Evolutionary conservation across 495 filamentous ascomycete genomes (phyloP).

Genomic region (Neurospora hispaniola): DNA sequence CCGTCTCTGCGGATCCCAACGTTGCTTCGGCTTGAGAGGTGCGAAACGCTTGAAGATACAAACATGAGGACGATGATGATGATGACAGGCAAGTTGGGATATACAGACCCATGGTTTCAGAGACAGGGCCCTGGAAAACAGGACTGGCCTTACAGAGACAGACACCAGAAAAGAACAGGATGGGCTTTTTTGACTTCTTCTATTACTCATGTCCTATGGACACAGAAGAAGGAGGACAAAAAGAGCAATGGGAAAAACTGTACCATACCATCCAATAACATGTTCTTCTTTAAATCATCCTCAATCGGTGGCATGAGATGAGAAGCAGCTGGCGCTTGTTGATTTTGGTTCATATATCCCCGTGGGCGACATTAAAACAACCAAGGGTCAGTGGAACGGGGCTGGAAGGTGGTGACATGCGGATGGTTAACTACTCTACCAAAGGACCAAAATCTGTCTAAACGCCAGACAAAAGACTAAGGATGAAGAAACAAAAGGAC

Average conservation of each 20-base stretch:
- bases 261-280: not conserved
- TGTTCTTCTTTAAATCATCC: not conserved
- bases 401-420: not conserved
- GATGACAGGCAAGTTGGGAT: not conserved
- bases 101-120: not conserved
- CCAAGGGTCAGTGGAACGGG: not conserved
- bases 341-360: not conserved
- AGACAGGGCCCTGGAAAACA: not conserved
- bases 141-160: not conserved
- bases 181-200: not conserved
- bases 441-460: not conserved
- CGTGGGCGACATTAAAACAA: too few species aligned
- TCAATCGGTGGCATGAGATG: not conserved
- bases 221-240: not conserved
- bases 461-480: not conserved
- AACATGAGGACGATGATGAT: not conserved
- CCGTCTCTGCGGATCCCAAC: slow-evolving; percentile 32
- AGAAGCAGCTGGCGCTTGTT: too few species aligned
- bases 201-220: not conserved
- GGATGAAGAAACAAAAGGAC: too few species aligned
- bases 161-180: not conserved
- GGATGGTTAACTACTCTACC: not conserved
- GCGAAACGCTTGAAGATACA: not conserved
- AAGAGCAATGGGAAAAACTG: not conserved
- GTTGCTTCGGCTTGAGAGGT: slow-evolving; percentile 5